phyloP scores from a whole-genome alignment of 1,139 yeast genomes.

The Saccharomyces uvarum region DNA sequence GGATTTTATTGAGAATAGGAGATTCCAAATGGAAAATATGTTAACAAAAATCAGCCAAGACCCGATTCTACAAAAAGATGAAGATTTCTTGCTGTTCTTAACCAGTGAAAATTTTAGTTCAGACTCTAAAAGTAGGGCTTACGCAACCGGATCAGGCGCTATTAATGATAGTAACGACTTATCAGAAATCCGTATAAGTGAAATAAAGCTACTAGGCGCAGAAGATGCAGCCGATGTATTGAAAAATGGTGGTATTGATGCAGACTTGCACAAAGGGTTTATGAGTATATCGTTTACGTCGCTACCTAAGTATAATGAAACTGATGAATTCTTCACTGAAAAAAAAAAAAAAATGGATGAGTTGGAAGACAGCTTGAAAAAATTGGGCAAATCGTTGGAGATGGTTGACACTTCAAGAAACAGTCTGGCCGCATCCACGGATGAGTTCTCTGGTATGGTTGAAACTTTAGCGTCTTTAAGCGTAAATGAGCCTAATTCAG shows the following conservation, averaged over 20 bases:
- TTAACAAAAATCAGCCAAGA: conserved; percentile 56
- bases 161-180: conserved; percentile 40
- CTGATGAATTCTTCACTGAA: conserved; percentile 68
- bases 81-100: conserved; percentile 70
- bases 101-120: conserved; percentile 61
- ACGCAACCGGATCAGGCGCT: conserved; percentile 47
- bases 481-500: conserved; percentile 59
- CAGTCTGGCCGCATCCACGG: conserved; percentile 59
- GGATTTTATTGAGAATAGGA: conserved; percentile 77
- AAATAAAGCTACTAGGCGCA: conserved; percentile 26
- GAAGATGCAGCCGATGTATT: conserved; percentile 29
- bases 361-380: conserved; percentile 64
- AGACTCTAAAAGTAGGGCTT: conserved; percentile 60
- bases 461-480: conserved; percentile 64
- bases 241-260: conserved; percentile 29
- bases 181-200: conserved; percentile 35
- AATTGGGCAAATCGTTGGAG: conserved; percentile 66
- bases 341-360: conserved; percentile 64
- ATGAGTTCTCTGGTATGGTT: conserved; percentile 52
- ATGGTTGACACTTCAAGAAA: conserved; percentile 66
- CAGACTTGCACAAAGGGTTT: conserved; percentile 24
- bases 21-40: conserved; percentile 86
- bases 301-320: conserved; percentile 55
- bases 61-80: conserved; percentile 54
- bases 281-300: conserved; percentile 33